Conservation (phyloP, 2,329 filamentous ascomycete genomes). For the Coniochaeta ligniaria region DNA sequence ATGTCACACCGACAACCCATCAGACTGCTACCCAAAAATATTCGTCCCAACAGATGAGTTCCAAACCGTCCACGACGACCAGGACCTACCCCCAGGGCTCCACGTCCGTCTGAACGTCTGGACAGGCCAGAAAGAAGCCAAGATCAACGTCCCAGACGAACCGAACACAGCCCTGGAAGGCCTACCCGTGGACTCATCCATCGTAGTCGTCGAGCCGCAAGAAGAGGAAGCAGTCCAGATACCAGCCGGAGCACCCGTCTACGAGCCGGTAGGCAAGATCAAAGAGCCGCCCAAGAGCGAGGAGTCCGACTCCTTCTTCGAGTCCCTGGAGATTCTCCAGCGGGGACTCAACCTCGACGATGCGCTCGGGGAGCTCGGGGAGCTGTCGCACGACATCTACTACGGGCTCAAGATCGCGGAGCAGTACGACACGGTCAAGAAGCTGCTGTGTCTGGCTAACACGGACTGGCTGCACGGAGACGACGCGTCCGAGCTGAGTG, state of each 20-base stretch:
- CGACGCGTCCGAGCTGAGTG: constrained; percentile 13
- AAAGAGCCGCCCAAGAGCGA: constrained; percentile 38
- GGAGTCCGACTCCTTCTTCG: constrained; percentile 32
- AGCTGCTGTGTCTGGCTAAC: constrained; percentile 50
- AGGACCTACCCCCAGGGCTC: constrained; percentile 57
- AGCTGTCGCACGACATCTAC: constrained; percentile 62
- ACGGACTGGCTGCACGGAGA: constrained; percentile 15
- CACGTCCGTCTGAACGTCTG: constrained; percentile 60
- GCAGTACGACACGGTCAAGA: constrained; percentile 42
- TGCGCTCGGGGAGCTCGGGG: constrained; percentile 51
- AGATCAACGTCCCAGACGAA: constrained; percentile 54
- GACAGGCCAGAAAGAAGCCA: constrained; percentile 58
- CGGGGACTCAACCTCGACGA: constrained; percentile 35
- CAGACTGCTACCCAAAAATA: constrained; percentile 58
- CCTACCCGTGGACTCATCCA: constrained; percentile 42
- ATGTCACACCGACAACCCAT: constrained; percentile 52
- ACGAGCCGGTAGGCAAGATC: constrained; percentile 50
- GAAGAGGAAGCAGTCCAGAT: constrained; percentile 21
- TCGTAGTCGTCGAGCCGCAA: constrained; percentile 36
- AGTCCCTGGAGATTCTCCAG: constrained; percentile 43
- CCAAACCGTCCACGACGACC: constrained; percentile 54
- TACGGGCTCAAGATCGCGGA: constrained; percentile 58
- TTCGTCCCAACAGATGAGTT: constrained; percentile 61
- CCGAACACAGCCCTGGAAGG: constrained; percentile 37
- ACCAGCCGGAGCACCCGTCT: constrained; percentile 44